These are phyloP conservation scores for Leishmania lainsoni DNA, from an alignment of 208 protist genomes.

Conservation along the genomic window DNA sequence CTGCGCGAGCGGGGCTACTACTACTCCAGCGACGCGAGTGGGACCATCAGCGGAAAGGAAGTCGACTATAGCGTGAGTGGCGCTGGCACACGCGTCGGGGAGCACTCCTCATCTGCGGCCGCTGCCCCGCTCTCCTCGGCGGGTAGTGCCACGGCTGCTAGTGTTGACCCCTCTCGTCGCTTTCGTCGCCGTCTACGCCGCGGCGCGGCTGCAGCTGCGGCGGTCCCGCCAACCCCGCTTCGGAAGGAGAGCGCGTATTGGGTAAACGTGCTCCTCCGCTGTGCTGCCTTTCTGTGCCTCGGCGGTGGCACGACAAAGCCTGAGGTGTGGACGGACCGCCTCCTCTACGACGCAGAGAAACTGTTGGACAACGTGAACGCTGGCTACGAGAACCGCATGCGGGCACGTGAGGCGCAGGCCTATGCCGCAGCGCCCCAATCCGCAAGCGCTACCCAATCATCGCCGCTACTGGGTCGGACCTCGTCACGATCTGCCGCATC, in stretches of 20 bases:
- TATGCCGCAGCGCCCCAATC: conserved; percentile 8
- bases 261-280: conserved; percentile 66
- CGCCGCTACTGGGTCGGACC: conserved; percentile 19
- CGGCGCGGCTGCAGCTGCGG: conserved; percentile 1
- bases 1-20: conserved; percentile 20
- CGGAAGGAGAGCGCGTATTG: conserved; percentile 57
- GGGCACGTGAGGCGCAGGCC: conserved; percentile 7
- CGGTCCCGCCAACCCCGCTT: conserved; percentile 23
- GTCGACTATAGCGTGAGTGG: not conserved
- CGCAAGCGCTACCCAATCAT: not conserved
- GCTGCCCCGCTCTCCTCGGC: not conserved
- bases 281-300: conserved; percentile 58
- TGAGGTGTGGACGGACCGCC: conserved; percentile 69
- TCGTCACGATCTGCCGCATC: not conserved
- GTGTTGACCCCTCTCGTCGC: conserved; percentile 11
- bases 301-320: conserved; percentile 62
- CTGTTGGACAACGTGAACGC: conserved; percentile 13
- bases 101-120: not conserved
- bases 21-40: not conserved
- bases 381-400: conserved; percentile 22
- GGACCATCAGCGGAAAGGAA: not conserved
- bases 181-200: conserved; percentile 25
- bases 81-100: not conserved
- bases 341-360: conserved; percentile 46
- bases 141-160: not conserved